phyloP scores from a whole-genome alignment of 192 early-diverging fungal species.

The Cladochytrium replicatum region DNA sequence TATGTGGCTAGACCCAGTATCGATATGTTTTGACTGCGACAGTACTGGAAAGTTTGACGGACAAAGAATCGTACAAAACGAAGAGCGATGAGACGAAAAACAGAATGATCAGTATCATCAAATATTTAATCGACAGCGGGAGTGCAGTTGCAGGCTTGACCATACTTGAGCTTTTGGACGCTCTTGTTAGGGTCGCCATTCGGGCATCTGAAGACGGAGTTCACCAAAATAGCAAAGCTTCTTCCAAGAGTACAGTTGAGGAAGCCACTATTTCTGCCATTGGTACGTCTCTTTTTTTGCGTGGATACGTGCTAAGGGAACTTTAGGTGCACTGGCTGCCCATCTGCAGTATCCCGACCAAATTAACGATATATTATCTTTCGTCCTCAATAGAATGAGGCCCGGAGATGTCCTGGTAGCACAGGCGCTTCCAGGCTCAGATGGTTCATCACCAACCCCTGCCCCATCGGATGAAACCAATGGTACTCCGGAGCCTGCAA shows the following conservation, averaged over 20 bases:
- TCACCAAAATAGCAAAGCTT: background rate
- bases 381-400: conserved; percentile 18
- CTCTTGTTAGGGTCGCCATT: conserved; percentile 15
- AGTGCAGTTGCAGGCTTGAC: conserved; percentile 12
- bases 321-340: conserved; percentile 7
- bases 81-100: too few species aligned
- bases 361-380: conserved; percentile 26
- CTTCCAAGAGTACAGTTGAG: conserved; percentile 2
- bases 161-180: conserved; percentile 22
- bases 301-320: too few species aligned
- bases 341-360: conserved; percentile 25
- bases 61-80: background rate
- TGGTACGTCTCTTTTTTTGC: background rate
- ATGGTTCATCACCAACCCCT: background rate
- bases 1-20: conserved; percentile 8
- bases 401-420: background rate
- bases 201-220: background rate
- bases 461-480: background rate
- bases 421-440: background rate
- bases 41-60: conserved; percentile 17
- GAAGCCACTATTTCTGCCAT: conserved; percentile 10
- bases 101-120: too few species aligned
- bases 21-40: conserved; percentile 13
- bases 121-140: too few species aligned
- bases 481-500: background rate